Percentiles rank a stretch among this genome's conserved stretches.
These are phyloP conservation scores for Carex cristatella DNA, from an alignment of 176 grass and related monocot species.

Conservation along the genomic window DNA sequence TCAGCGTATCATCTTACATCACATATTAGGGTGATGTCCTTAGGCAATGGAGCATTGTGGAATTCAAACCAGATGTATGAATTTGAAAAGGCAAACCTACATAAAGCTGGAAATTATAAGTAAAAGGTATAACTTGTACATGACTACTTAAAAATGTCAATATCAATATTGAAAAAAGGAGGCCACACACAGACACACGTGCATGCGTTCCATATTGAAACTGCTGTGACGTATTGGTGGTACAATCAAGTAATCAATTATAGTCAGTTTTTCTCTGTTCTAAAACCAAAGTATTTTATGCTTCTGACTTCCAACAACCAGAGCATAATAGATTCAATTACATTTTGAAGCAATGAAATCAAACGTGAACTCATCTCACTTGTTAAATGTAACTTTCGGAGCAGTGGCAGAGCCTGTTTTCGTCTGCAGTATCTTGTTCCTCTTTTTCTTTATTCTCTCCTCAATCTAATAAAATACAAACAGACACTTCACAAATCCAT, in stretches of 20 bases:
- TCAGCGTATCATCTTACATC: slow-evolving; percentile 51
- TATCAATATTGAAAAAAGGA: neutral
- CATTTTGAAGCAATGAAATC: neutral
- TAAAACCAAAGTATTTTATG: neutral
- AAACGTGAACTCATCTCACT: slow-evolving; percentile 38
- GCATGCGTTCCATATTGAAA: neutral
- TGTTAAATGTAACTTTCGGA: slow-evolving; percentile 83
- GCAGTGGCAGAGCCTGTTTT: slow-evolving; percentile 72
- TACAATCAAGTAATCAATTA: neutral
- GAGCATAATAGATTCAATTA: neutral
- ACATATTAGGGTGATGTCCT: slow-evolving; percentile 73
- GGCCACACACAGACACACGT: neutral
- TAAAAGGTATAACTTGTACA: neutral
- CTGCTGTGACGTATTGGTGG: neutral
- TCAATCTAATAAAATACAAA: slow-evolving; percentile 53
- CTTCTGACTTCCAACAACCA: neutral
- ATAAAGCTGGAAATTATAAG: neutral
- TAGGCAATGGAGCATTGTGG: slow-evolving; percentile 70
- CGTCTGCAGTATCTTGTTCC: slow-evolving; percentile 69
- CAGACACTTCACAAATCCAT: neutral
- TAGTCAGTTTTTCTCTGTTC: neutral
- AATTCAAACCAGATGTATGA: slow-evolving; percentile 95
- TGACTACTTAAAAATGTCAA: neutral
- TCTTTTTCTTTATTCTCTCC: slow-evolving; percentile 83
- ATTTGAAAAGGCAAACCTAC: slow-evolving; percentile 84